phyloP scores from a whole-genome alignment of 2,329 filamentous ascomycete species.

The Sporothrix phasma region DNA sequence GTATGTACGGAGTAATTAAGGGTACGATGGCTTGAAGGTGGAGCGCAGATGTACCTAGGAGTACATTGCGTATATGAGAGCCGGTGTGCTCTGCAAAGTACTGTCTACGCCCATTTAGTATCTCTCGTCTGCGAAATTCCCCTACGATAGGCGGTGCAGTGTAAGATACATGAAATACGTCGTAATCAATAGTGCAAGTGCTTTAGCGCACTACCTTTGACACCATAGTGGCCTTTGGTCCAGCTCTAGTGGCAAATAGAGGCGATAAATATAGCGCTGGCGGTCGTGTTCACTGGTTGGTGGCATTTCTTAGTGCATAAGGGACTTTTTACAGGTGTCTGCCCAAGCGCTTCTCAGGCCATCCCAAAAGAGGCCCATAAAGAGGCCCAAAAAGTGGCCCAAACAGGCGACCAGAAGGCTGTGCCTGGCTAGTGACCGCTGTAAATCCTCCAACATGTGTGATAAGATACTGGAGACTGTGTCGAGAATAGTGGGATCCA shows the following conservation, averaged over 20 bases:
- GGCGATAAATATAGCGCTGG: conserved; percentile 9
- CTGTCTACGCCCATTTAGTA: too few relatives aligned
- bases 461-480: neutral
- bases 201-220: neutral
- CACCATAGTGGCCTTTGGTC: neutral
- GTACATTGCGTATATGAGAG: too few relatives aligned
- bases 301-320: neutral
- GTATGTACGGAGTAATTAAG: too few relatives aligned
- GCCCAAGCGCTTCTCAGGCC: too few relatives aligned
- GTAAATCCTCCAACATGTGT: neutral
- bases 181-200: neutral
- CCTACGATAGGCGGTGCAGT: too few relatives aligned
- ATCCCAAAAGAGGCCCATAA: too few relatives aligned
- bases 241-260: neutral
- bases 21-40: too few relatives aligned
- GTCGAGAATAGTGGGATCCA: neutral
- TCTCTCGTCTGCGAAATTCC: too few relatives aligned
- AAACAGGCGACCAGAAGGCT: neutral
- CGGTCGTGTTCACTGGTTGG: neutral
- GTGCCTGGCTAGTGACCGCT: neutral
- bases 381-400: too few relatives aligned
- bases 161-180: too few relatives aligned
- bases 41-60: too few relatives aligned
- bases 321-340: neutral
- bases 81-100: too few relatives aligned